Evolutionary conservation across 768 basidiomycete species (phyloP).

Genomic region (Rhodocollybia butyracea): DNA sequence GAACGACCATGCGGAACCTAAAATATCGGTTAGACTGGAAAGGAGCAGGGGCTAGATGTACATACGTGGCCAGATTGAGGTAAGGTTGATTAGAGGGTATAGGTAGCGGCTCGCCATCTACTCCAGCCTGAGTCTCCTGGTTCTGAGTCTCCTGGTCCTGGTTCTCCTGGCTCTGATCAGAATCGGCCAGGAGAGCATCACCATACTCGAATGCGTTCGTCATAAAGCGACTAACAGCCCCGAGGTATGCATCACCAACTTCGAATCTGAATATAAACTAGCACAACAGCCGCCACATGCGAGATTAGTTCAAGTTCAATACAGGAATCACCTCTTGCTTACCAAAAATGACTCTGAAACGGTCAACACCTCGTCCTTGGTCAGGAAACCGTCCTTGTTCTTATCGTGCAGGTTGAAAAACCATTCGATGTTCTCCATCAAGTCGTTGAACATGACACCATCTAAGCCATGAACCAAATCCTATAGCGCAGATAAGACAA

Average conservation of each 20-base stretch:
- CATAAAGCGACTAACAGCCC: slow-evolving; percentile 95
- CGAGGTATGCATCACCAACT: slow-evolving; percentile 93
- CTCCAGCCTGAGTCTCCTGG: too few species aligned
- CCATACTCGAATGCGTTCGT: slow-evolving; percentile 98
- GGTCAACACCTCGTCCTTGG: slow-evolving; percentile 95
- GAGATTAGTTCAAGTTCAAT: too few species aligned
- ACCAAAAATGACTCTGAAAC: slow-evolving; percentile 93
- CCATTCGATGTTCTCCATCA: slow-evolving; percentile 99
- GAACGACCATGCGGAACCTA: slow-evolving; percentile 97
- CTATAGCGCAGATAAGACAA: slow-evolving; percentile 34
- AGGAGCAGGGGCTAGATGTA: slow-evolving; percentile 1
- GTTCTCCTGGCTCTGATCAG: slow-evolving; percentile 23
- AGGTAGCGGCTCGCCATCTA: slow-evolving; percentile 34
- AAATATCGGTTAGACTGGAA: not conserved
- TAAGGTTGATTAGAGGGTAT: slow-evolving; percentile 84
- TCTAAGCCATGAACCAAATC: slow-evolving; percentile 88
- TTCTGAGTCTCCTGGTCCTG: too few species aligned
- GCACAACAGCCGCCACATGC: slow-evolving; percentile 2
- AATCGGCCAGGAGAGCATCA: slow-evolving; percentile 76
- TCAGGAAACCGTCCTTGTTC: slow-evolving; percentile 92
- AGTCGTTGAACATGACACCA: slow-evolving; percentile 90
- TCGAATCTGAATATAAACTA: slow-evolving; percentile 99
- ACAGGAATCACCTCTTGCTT: too few species aligned
- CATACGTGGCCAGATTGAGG: slow-evolving; percentile 85
- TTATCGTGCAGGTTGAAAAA: slow-evolving; percentile 96